Evolutionary conservation across 2,329 filamentous ascomycete genomes (phyloP), one percentile per base, ranked within the genome.

Genomic region (Periconia sp.): DNA sequence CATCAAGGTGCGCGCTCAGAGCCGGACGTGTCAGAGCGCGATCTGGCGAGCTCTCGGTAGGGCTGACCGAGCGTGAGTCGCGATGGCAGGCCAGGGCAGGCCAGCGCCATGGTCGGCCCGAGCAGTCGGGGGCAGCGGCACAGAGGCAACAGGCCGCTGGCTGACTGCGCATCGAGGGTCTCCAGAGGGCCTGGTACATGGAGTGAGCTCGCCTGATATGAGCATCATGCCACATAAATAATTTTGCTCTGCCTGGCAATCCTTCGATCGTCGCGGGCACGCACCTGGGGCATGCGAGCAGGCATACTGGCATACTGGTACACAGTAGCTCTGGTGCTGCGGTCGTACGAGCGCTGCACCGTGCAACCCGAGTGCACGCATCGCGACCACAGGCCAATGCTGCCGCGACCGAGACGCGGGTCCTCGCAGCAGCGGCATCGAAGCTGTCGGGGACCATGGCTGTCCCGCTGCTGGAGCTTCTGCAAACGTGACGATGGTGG

Each of bases 1-100:
- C 63, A 64, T 63, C n/a, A 36, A 30, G 45, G 34, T 23, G 32
- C 24, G 32, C 23, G 28, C 36, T 21, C 41, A 30, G 18, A 15
- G 21, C 29, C 19, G 29, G 19, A 31, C 17, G 22, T 25, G 36
- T 43, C 35, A 30, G 40, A 24, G 19, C 28, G 21, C 40, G 23
- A 33, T 37, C 38, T n/a, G 24, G 36, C 21, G 37, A 47, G 43
- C 39, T 43, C 22, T 30, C n/a, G n/a, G 42, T 53, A 56, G 52
- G 49, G 52, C 52, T 53, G 40, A 46, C 17, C 24, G 17, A 38
- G 34, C 19, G 30, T 26, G 25, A 38, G 35, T 25, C 24, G 25
- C 22, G 38, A 40, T 24, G 23, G 36, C 36, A 25, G 36, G 36
- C 18, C 26, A 19, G 12, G 25, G 26, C 18, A 18, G 12, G 16